Base-by-base conservation (phyloP, 805 yeast species). In the Suhomyces sp. region DNA sequence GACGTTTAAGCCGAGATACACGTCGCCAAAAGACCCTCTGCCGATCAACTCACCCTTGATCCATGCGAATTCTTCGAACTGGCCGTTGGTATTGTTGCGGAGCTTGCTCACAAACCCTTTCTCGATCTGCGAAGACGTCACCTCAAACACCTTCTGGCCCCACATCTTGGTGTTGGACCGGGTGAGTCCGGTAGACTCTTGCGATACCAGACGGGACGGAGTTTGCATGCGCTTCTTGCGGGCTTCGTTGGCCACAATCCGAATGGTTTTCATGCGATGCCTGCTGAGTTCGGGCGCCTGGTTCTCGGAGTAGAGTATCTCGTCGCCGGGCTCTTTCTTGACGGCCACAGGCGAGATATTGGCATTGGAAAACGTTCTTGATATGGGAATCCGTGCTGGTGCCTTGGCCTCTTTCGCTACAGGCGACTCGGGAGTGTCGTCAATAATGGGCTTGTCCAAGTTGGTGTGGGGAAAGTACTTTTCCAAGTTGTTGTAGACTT, bases 41-140 rank as follows among this genome's bases (percentile, higher is more conserved):
- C 99, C 99, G 53, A 94, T 90, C 57, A 94, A 76, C 64, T 92
- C 97, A 78, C 99, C 99, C 65, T 90, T 90, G 48, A 96, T 87
- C 99, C 99, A 94, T 0, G 96, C 96, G 73, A 91, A 93, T 69
- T 92, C 96, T 62, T 84, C 88, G 64, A 82, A 81, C 48, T 84
- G 82, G 12, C 92, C 94, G 47, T 69, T 67, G 50, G 79, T 80
- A 33, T 81, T 81, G 62, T 81, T 86, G 51, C 83, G 79, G 49
- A 88, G 69, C 58, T 84, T 84, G 60, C 86, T 86, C 24, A 87
- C 84, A 50, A 85, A 81, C 9, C 88, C 86, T 54, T 79, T 77
- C 40, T 81, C 81, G 55, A 80, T 77, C 55, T 83, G 86, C 22
- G 81, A 83, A 2, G 93, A 85, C 1, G 92, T 91, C 29, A 92